phyloP scores from a whole-genome alignment of 164 flowering plant species.

The Annona cherimola region DNA sequence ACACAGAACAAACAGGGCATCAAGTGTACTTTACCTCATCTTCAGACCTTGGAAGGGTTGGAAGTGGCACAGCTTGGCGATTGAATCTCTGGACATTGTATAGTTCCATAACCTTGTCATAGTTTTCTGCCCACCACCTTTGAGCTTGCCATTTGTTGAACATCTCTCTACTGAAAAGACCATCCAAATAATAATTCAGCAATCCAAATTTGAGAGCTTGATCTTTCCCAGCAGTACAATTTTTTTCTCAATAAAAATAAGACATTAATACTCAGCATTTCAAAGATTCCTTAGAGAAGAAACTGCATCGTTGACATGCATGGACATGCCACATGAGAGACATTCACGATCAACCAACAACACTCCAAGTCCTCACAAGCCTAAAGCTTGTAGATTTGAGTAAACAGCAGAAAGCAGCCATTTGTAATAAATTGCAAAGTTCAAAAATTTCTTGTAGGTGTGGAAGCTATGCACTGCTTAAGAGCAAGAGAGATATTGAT shows the following conservation, averaged over 20 bases:
- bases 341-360: too few species aligned
- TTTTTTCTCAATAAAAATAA: neutral
- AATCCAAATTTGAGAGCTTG: neutral
- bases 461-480: too few species aligned
- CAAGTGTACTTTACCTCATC: constrained; percentile 50
- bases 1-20: too few species aligned
- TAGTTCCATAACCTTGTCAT: constrained; percentile 92
- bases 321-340: too few species aligned
- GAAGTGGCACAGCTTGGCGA: constrained; percentile 57
- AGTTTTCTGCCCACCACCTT: constrained; percentile 97
- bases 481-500: too few species aligned
- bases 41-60: constrained; percentile 74
- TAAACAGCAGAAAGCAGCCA: too few species aligned
- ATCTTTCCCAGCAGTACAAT: neutral
- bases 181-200: neutral
- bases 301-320: too few species aligned
- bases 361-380: too few species aligned
- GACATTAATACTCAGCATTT: neutral
- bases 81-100: constrained; percentile 90
- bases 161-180: constrained; percentile 72
- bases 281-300: neutral
- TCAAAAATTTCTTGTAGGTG: too few species aligned
- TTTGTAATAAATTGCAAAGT: too few species aligned
- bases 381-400: too few species aligned
- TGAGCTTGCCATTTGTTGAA: constrained; percentile 99